Percentiles rank a stretch among this genome's conserved stretches.
phyloP scores from a whole-genome alignment of 2,329 filamentous ascomycete species.

The Bimuria novae-zelandiae region DNA sequence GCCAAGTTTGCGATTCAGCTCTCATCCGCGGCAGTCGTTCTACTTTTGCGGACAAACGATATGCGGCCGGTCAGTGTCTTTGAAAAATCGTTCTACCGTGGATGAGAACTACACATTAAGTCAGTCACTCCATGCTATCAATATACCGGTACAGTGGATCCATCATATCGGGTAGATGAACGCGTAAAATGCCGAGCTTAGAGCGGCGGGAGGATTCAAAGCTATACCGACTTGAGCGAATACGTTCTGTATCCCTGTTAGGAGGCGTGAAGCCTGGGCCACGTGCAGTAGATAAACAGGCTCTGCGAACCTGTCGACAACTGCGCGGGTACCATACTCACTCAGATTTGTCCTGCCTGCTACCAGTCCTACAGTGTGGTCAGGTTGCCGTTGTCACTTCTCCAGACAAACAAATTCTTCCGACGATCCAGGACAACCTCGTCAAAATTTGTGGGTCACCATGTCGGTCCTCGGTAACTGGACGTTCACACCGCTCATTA shows the following conservation, averaged over 20 bases:
- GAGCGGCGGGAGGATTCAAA: not conserved
- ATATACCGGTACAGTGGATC: not conserved
- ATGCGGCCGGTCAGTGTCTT: too few species aligned
- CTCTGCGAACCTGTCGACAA: not conserved
- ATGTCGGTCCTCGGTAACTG: slow-evolving; percentile 27
- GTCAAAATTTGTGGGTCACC: not conserved
- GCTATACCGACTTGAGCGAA: not conserved
- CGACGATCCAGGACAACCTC: not conserved
- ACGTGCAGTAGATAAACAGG: slow-evolving; percentile 6
- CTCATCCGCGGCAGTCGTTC: too few species aligned
- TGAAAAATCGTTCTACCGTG: too few species aligned
- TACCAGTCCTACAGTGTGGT: too few species aligned
- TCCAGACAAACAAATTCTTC: not conserved
- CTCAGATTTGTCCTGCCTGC: not conserved
- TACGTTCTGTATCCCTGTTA: not conserved
- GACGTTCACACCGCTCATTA: slow-evolving; percentile 34
- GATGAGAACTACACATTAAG: too few species aligned
- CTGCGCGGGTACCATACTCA: not conserved
- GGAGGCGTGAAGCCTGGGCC: not conserved
- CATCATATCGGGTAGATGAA: not conserved
- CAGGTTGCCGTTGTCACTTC: not conserved
- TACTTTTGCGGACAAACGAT: too few species aligned
- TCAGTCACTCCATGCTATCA: not conserved
- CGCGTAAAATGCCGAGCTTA: slow-evolving; percentile 1
- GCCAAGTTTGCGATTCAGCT: too few species aligned